Conservation (phyloP, 2,329 filamentous ascomycete genomes). For the Blastomyces emzantsi region DNA sequence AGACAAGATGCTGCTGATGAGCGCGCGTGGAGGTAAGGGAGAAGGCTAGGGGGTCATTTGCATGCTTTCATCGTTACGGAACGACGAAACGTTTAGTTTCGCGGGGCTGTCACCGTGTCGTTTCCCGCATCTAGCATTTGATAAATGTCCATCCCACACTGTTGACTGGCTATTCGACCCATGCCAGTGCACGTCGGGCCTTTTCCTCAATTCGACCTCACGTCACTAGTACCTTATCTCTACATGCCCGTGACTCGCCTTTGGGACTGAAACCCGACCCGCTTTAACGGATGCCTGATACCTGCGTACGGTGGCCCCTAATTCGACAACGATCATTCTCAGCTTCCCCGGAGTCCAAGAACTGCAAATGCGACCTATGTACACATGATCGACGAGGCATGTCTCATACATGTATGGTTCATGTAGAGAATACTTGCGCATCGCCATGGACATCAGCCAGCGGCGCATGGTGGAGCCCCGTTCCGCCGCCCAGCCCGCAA, state of each 20-base stretch:
- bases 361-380: neutral
- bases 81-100: neutral
- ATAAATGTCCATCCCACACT: neutral
- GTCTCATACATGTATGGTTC: conserved; percentile 1
- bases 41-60: too few relatives aligned
- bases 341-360: neutral
- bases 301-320: neutral
- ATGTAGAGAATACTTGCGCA: neutral
- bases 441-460: neutral
- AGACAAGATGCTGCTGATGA: neutral
- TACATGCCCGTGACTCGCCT: neutral
- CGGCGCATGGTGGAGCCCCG: neutral
- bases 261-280: neutral
- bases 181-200: neutral
- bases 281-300: neutral
- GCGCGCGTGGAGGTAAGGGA: neutral
- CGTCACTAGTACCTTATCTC: neutral
- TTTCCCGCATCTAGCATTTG: neutral
- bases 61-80: neutral
- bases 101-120: neutral
- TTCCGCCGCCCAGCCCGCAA: neutral
- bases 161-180: conserved; percentile 3
- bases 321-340: neutral
- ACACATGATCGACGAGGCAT: neutral
- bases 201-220: neutral